A percentile compares a stretch with the other conserved stretches of the same genome.
Evolutionary conservation across 176 grass and related monocot genomes (phyloP).

Genomic region (sorghum (Sorghum bicolor)): Sorghum_bicolor_NCBIv3 NC_012870.2:5113001-5113500

Average conservation of each 20-base stretch:
- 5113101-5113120: constrained; percentile 28
- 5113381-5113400: too few species aligned
- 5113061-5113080: background rate
- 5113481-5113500: too few species aligned
- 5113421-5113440: too few species aligned
- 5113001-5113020: constrained; percentile 3
- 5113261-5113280: too few species aligned
- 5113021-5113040: constrained; percentile 5
- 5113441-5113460: too few species aligned
- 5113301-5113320: too few species aligned
- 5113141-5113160: background rate
- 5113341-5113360: too few species aligned
- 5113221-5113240: background rate
- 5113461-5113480: too few species aligned
- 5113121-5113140: constrained; percentile 44
- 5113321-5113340: too few species aligned
- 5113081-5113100: constrained; percentile 27
- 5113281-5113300: too few species aligned
- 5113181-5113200: background rate
- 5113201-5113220: background rate
- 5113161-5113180: constrained; percentile 33
- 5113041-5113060: background rate
- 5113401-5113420: background rate
- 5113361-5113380: too few species aligned
- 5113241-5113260: too few species aligned